Evolutionary conservation across 2,329 filamentous ascomycete species (phyloP).

Genomic region (Cladorrhinum sp.): DNA sequence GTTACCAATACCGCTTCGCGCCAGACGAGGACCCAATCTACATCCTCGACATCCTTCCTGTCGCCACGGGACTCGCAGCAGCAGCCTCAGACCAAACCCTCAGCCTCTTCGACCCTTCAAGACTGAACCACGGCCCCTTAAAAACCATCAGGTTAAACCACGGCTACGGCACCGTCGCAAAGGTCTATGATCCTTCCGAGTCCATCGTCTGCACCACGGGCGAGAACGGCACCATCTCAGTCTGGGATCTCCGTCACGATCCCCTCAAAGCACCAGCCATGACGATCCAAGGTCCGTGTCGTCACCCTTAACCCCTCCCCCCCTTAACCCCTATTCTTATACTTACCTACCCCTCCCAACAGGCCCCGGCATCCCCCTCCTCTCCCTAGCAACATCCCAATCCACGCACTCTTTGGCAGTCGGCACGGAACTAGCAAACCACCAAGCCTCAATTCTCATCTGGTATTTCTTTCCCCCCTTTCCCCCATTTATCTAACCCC

Average conservation of each 20-base stretch:
- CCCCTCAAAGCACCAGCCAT: slow-evolving; percentile 39
- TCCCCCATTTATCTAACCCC: not conserved
- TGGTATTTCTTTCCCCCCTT: slow-evolving; percentile 45
- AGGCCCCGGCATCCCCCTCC: slow-evolving; percentile 37
- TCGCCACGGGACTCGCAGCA: slow-evolving; percentile 50
- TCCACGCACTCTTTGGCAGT: slow-evolving; percentile 61
- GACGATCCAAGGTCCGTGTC: slow-evolving; percentile 42
- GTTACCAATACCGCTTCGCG: slow-evolving; percentile 34
- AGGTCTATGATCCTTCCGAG: slow-evolving; percentile 50
- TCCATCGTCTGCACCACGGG: slow-evolving; percentile 66
- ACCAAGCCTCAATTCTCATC: slow-evolving; percentile 58
- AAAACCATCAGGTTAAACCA: slow-evolving; percentile 52
- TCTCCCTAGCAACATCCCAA: slow-evolving; percentile 62
- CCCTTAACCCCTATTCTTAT: not conserved
- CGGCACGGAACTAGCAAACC: slow-evolving; percentile 69
- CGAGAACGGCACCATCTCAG: slow-evolving; percentile 63
- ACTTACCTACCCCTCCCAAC: not conserved
- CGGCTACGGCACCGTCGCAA: slow-evolving; percentile 62
- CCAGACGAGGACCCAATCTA: slow-evolving; percentile 49
- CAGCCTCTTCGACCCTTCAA: slow-evolving; percentile 59
- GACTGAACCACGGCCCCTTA: slow-evolving; percentile 50
- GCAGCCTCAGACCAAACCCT: slow-evolving; percentile 71
- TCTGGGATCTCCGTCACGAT: slow-evolving; percentile 62
- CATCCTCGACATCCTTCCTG: slow-evolving; percentile 56
- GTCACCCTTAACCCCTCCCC: slow-evolving; percentile 11